These are phyloP conservation scores for Pleurotus giganteus DNA, from an alignment of 768 basidiomycete species.

Conservation along the genomic window DNA sequence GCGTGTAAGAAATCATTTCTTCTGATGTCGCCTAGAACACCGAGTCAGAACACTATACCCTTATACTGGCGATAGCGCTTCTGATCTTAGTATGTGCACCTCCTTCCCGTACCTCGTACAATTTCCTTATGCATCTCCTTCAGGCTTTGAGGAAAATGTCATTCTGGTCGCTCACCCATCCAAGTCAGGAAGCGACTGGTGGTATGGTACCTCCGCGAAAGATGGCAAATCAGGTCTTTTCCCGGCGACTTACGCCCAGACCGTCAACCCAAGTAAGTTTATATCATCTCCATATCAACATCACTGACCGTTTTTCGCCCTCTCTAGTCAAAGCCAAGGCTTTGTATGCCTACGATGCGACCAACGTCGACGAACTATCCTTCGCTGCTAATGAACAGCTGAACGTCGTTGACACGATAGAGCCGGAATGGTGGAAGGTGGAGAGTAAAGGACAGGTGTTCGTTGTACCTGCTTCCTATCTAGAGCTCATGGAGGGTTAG, in stretches of 20 bases:
- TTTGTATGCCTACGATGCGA: conserved; percentile 72
- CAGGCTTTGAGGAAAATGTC: conserved; percentile 80
- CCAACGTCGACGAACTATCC: conserved; percentile 77
- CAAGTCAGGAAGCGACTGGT: conserved; percentile 87
- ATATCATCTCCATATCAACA: neutral
- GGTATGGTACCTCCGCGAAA: conserved; percentile 74
- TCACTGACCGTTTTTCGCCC: conserved; percentile 6
- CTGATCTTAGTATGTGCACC: conserved; percentile 82
- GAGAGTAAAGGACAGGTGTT: conserved; percentile 84
- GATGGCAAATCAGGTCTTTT: conserved; percentile 80
- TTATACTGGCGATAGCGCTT: conserved; percentile 82
- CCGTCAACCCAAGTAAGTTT: conserved; percentile 61
- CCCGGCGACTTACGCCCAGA: conserved; percentile 85
- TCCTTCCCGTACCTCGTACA: neutral
- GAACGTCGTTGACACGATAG: conserved; percentile 76
- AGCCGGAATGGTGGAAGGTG: conserved; percentile 95
- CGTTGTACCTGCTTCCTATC: conserved; percentile 89
- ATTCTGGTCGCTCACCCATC: conserved; percentile 82
- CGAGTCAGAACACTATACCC: conserved; percentile 80
- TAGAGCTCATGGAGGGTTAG: conserved; percentile 91
- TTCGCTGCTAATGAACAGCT: conserved; percentile 81
- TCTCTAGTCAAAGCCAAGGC: conserved; percentile 68
- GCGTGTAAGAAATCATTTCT: neutral
- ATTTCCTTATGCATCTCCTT: conserved; percentile 5
- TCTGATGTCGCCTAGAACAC: conserved; percentile 45